phyloP scores from a whole-genome alignment of 805 yeast genomes.

The Starmerella bombicola region DNA sequence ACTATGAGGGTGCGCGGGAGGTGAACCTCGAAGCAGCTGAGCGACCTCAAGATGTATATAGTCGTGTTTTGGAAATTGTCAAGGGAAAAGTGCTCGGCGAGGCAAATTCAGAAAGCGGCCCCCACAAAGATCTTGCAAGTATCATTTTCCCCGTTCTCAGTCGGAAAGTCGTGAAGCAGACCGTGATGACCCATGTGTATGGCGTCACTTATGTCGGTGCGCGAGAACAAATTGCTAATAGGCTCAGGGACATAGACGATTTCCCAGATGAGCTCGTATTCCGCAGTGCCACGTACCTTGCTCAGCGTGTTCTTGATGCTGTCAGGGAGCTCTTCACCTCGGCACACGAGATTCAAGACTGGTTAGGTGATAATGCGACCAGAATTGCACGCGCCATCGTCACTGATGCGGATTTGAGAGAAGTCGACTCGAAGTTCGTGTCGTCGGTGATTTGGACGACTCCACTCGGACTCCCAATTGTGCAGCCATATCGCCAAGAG shows the following conservation, averaged over 20 bases:
- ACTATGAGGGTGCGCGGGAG: conserved; percentile 49
- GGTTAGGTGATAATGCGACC: conserved; percentile 82
- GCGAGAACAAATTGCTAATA: conserved; percentile 70
- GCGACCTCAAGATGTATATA: conserved; percentile 50
- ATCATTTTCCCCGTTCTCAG: conserved; percentile 49
- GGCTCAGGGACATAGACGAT: conserved; percentile 48
- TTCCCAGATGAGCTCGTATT: conserved; percentile 38
- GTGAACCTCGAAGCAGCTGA: conserved; percentile 47
- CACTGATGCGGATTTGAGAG: conserved; percentile 24
- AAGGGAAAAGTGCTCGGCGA: conserved; percentile 37
- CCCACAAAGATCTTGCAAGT: conserved; percentile 24
- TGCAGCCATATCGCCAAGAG: conserved; percentile 80
- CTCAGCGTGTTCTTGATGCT: conserved; percentile 67
- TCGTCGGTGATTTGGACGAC: conserved; percentile 96
- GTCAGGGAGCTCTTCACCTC: conserved; percentile 77
- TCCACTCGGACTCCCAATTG: conserved; percentile 89
- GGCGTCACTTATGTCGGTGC: conserved; percentile 96
- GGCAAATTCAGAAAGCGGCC: conserved; percentile 14
- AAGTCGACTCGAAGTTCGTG: conserved; percentile 38
- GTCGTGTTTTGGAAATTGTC: conserved; percentile 44
- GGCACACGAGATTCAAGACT: conserved; percentile 91
- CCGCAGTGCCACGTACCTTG: conserved; percentile 49
- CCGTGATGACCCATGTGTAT: conserved; percentile 96
- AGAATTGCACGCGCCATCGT: conserved; percentile 67
- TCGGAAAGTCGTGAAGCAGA: conserved; percentile 87